These are phyloP conservation scores for Fusarium buxicola DNA, from an alignment of 2,329 filamentous ascomycete species.

Conservation along the genomic window DNA sequence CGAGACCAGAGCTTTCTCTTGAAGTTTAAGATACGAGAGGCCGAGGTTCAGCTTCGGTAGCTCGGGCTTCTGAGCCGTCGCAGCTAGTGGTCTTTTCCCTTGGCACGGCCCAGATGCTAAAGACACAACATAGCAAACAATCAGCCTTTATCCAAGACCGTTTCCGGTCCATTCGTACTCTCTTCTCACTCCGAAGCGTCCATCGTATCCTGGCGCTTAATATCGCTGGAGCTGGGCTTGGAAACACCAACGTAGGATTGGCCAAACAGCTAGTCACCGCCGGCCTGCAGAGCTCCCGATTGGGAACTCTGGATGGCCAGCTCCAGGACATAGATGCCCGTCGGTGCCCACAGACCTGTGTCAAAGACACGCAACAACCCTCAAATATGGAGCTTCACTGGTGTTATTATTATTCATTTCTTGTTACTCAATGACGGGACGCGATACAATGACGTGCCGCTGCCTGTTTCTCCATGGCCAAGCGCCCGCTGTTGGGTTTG, in stretches of 20 bases:
- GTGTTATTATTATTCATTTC: slow-evolving; percentile 22
- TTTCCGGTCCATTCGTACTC: slow-evolving; percentile 30
- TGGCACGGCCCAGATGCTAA: slow-evolving; percentile 16
- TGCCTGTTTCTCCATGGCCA: slow-evolving; percentile 24
- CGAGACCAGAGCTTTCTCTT: slow-evolving; percentile 13
- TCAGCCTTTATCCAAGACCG: slow-evolving; percentile 22
- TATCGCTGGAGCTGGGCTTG: slow-evolving; percentile 37
- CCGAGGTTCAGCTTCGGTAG: slow-evolving; percentile 27
- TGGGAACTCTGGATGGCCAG: slow-evolving; percentile 35
- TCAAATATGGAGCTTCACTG: slow-evolving; percentile 32
- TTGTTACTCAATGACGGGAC: slow-evolving; percentile 11
- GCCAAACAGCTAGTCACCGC: slow-evolving; percentile 38
- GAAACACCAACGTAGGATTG: slow-evolving; percentile 43
- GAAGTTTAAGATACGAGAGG: slow-evolving; percentile 36
- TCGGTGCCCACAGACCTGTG: slow-evolving; percentile 26
- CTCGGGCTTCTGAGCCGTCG: slow-evolving; percentile 23
- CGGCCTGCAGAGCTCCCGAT: slow-evolving; percentile 44
- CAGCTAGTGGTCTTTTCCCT: slow-evolving; percentile 19
- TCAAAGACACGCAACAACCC: slow-evolving; percentile 25
- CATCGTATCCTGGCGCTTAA: slow-evolving; percentile 42
- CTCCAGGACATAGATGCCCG: slow-evolving; percentile 19
- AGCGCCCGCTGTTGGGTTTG: slow-evolving; percentile 28
- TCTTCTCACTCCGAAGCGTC: not conserved
- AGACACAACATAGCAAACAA: slow-evolving; percentile 19
- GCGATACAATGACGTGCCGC: slow-evolving; percentile 32